phyloP scores from a whole-genome alignment of 2,329 filamentous ascomycete species.

The Onygenales sp. region DNA sequence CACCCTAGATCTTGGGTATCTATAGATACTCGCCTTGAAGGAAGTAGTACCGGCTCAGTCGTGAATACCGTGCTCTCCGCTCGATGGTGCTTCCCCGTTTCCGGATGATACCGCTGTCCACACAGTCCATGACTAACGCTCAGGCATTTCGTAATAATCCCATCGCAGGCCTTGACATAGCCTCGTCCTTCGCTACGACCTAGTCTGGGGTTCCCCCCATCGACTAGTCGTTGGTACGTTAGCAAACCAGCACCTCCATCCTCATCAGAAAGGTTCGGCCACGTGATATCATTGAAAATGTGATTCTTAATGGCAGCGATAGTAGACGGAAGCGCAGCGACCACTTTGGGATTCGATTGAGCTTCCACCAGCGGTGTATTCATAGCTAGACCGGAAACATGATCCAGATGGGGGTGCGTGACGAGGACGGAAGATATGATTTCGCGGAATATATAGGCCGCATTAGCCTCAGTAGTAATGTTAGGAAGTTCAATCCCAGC shows the following conservation, averaged over 20 bases:
- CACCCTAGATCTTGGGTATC: slow-evolving; percentile 25
- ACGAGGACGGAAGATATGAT: slow-evolving; percentile 84
- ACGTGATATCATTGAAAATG: slow-evolving; percentile 96
- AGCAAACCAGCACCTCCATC: slow-evolving; percentile 88
- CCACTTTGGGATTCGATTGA: slow-evolving; percentile 65
- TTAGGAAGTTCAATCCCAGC: slow-evolving; percentile 63
- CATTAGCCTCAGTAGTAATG: slow-evolving; percentile 63
- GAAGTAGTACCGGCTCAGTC: slow-evolving; percentile 41
- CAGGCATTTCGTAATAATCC: slow-evolving; percentile 79
- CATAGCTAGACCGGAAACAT: slow-evolving; percentile 82
- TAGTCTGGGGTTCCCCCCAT: slow-evolving; percentile 76
- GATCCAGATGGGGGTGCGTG: slow-evolving; percentile 94
- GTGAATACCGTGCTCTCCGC: slow-evolving; percentile 35
- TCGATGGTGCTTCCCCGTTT: slow-evolving; percentile 48
- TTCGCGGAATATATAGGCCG: slow-evolving; percentile 65
- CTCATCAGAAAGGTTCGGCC: slow-evolving; percentile 95
- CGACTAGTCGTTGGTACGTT: slow-evolving; percentile 78
- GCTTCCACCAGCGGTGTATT: slow-evolving; percentile 83
- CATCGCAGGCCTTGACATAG: slow-evolving; percentile 81
- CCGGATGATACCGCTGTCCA: slow-evolving; percentile 54
- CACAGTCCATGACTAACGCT: slow-evolving; percentile 85
- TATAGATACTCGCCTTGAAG: slow-evolving; percentile 24
- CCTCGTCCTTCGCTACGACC: slow-evolving; percentile 71
- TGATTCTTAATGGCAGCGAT: slow-evolving; percentile 86
- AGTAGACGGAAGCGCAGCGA: slow-evolving; percentile 80